Conservation (phyloP, 1,284 basidiomycete genomes). For the Tetrapyrgos nigripes region DNA sequence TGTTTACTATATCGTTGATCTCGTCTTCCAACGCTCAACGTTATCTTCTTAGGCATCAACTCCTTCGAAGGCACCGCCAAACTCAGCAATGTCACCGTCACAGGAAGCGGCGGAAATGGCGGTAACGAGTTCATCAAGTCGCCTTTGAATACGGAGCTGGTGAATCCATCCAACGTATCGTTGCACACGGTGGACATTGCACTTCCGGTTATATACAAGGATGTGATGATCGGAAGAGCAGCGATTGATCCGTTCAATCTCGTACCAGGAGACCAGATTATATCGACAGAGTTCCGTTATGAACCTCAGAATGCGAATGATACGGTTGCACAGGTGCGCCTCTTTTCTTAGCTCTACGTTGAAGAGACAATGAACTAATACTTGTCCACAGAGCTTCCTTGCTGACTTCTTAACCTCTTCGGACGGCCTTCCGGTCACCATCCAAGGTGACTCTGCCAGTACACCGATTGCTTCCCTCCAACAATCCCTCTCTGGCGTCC, state of each 20-base stretch:
- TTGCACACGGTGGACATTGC: slow-evolving; percentile 64
- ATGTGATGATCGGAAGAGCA: slow-evolving; percentile 60
- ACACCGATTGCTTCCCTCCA: slow-evolving; percentile 70
- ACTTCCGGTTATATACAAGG: slow-evolving; percentile 66
- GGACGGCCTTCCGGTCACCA: slow-evolving; percentile 53
- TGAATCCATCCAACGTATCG: slow-evolving; percentile 76
- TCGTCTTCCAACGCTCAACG: not conserved
- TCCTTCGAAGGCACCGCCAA: slow-evolving; percentile 56
- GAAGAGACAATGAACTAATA: not conserved
- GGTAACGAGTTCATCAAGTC: slow-evolving; percentile 61
- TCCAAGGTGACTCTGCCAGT: slow-evolving; percentile 64
- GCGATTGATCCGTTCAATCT: slow-evolving; percentile 63
- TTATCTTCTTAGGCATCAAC: slow-evolving; percentile 48
- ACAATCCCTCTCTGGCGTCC: slow-evolving; percentile 62
- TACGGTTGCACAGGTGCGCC: slow-evolving; percentile 61
- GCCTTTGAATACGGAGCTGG: slow-evolving; percentile 58
- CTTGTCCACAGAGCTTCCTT: slow-evolving; percentile 51
- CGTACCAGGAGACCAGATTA: slow-evolving; percentile 61
- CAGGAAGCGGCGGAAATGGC: slow-evolving; percentile 64
- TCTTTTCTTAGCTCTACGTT: slow-evolving; percentile 12
- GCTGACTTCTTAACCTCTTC: slow-evolving; percentile 60
- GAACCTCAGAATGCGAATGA: slow-evolving; percentile 69
- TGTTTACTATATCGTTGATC: slow-evolving; percentile 18
- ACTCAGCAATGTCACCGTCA: slow-evolving; percentile 60
- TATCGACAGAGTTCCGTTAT: slow-evolving; percentile 72